Conservation (phyloP, 2,329 filamentous ascomycete species). For the Penicillium rolfsii region DNA sequence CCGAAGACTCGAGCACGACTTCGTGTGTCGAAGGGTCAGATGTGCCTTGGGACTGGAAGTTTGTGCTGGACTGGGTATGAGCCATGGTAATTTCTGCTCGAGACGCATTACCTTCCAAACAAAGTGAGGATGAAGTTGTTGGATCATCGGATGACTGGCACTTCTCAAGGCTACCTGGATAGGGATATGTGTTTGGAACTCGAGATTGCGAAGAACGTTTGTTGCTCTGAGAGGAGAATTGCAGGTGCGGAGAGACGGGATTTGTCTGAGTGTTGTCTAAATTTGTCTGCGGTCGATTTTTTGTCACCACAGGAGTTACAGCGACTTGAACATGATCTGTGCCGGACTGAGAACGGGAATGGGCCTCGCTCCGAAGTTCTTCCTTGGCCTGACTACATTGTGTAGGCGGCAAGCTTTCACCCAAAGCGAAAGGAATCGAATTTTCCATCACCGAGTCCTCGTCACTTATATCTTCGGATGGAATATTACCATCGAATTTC, state of each 20-base stretch:
- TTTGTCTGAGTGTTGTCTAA: neutral
- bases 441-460: conserved; percentile 44
- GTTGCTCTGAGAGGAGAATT: conserved; percentile 27
- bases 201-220: conserved; percentile 41
- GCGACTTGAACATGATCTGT: conserved; percentile 36
- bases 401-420: conserved; percentile 26
- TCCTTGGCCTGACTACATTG: conserved; percentile 30
- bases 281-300: conserved; percentile 10
- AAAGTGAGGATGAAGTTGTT: conserved; percentile 13
- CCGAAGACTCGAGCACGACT: conserved; percentile 32
- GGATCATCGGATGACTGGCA: conserved; percentile 23
- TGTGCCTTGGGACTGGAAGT: conserved; percentile 21
- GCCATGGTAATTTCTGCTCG: conserved; percentile 27
- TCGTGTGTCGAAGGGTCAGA: conserved; percentile 24
- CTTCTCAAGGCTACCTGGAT: conserved; percentile 25
- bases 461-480: conserved; percentile 30
- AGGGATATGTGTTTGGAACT: conserved; percentile 39
- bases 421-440: conserved; percentile 38
- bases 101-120: conserved; percentile 5
- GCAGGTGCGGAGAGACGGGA: neutral
- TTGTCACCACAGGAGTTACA: conserved; percentile 33
- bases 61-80: conserved; percentile 24
- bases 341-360: conserved; percentile 24
- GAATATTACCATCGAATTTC: conserved; percentile 14
- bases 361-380: conserved; percentile 28